Evolutionary conservation across 2,329 filamentous ascomycete species (phyloP).

Genomic region (Arthroderma sp.): DNA sequence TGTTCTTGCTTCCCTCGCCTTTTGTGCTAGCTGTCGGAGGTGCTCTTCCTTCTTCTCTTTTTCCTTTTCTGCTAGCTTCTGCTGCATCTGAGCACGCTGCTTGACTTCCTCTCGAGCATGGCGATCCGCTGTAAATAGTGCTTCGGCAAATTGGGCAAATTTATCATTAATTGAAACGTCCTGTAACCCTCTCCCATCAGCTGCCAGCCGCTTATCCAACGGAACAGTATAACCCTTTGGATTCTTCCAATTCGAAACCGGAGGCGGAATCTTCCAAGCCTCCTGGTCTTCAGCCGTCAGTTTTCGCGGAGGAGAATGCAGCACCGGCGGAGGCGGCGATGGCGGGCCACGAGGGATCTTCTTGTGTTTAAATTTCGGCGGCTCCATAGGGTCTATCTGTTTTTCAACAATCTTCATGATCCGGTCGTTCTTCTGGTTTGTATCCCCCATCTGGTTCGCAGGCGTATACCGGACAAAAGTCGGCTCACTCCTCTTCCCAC

Average conservation of each 20-base stretch:
- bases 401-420: conserved; percentile 98
- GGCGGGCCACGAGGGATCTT: conserved; percentile 90
- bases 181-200: conserved; percentile 80
- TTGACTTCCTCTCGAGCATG: conserved; percentile 93
- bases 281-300: conserved; percentile 95
- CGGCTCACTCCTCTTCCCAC: conserved; percentile 65
- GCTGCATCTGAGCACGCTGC: conserved; percentile 86
- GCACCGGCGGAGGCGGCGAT: conserved; percentile 80
- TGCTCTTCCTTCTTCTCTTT: conserved; percentile 90
- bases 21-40: conserved; percentile 73
- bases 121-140: conserved; percentile 82
- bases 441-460: conserved; percentile 90
- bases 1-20: conserved; percentile 70
- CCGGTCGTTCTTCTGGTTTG: conserved; percentile 71
- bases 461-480: conserved; percentile 95
- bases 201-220: conserved; percentile 85
- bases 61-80: conserved; percentile 90
- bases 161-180: conserved; percentile 97
- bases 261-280: conserved; percentile 82
- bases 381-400: conserved; percentile 89
- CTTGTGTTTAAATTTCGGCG: conserved; percentile 97
- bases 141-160: conserved; percentile 91
- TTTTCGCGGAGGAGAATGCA: conserved; percentile 90
- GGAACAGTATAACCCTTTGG: conserved; percentile 96
- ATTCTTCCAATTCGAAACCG: conserved; percentile 98